Evolutionary conservation across 2,329 filamentous ascomycete species (phyloP).

Genomic region (Beauveria caledonica): DNA sequence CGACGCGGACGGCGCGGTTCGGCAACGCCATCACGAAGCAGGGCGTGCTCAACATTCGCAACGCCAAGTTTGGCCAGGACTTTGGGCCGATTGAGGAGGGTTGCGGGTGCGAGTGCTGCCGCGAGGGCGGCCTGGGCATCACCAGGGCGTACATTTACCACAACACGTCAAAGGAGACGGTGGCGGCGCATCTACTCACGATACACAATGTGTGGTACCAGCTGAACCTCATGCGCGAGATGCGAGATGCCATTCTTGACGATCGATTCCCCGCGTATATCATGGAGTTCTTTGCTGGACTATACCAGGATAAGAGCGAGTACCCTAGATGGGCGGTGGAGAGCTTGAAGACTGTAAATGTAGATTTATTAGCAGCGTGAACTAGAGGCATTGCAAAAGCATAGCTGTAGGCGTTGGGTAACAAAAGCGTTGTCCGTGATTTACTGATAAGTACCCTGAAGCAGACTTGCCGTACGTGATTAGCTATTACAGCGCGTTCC

Average conservation of each 20-base stretch:
- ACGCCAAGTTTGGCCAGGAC: conserved; percentile 66
- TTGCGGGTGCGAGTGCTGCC: conserved; percentile 74
- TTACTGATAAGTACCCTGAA: background rate
- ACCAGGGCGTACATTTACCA: conserved; percentile 89
- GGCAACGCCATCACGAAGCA: conserved; percentile 81
- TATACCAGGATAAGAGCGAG: conserved; percentile 55
- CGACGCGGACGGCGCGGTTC: conserved; percentile 89
- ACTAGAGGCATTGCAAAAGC: background rate
- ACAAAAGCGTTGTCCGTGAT: background rate
- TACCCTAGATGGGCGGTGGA: conserved; percentile 81
- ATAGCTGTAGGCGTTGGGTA: background rate
- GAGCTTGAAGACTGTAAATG: conserved; percentile 68
- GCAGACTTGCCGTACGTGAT: background rate
- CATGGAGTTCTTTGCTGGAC: conserved; percentile 64
- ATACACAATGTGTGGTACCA: conserved; percentile 96
- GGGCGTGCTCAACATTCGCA: conserved; percentile 79
- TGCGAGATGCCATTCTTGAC: conserved; percentile 69
- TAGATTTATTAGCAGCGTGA: conserved; percentile 44
- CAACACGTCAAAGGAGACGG: conserved; percentile 88
- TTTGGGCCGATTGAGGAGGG: conserved; percentile 76
- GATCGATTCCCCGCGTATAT: conserved; percentile 75
- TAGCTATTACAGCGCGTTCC: no score
- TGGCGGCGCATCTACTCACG: conserved; percentile 73
- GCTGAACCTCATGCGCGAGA: conserved; percentile 69
- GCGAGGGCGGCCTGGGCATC: conserved; percentile 65